Evolutionary conservation across 805 yeast species (phyloP), one percentile per base, ranked within the genome.

Genomic region (Lipomyces sp.): DNA sequence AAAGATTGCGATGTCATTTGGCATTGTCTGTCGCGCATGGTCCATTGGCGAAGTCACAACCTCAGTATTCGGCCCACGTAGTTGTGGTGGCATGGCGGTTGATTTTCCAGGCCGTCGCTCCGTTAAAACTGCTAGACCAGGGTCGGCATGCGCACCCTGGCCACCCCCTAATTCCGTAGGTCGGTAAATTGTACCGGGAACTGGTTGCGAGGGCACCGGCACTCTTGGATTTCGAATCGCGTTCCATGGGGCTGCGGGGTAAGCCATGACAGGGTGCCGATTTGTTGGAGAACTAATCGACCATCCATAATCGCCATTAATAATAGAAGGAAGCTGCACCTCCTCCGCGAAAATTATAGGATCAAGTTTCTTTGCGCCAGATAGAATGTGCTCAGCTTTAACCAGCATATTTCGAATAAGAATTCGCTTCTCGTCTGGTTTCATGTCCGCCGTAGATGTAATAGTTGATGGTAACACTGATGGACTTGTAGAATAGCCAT

Each of bases 291-390:
- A 42, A 5, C 4, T 15, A 42, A 42, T 42, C 24, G 48, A 11
- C 63, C 63, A 60, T 10, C 63, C 58, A n/a, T n/a, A 7, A n/a
- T 18, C 18, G 18, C 37, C 53, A 51, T 59, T 51, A n/a, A 53
- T 34, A n/a, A 61, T 45, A 10, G 45, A 51, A 13, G 57, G 45
- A 30, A 45, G 42, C 58, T 53, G 60, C 29, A 57, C 33, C 58
- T 62, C 65, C 35, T 62, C 65, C 5, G 58, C 48, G 51, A 62
- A 62, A 5, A 62, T 34, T 13, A 37, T 11, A 7, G 62, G 62
- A 57, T 62, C 65, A 24, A 57, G 42, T 5, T 11, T 55, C 35
- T 45, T 42, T 42, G 48, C 48, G 48, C n/a, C 48, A n/a, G 48
- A n/a, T 24, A 42, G 15, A 6, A 42, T 15, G 18, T 24, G 15